Base-by-base conservation (phyloP, 2,329 filamentous ascomycete genomes). In the Chaetomium strumarium region DNA sequence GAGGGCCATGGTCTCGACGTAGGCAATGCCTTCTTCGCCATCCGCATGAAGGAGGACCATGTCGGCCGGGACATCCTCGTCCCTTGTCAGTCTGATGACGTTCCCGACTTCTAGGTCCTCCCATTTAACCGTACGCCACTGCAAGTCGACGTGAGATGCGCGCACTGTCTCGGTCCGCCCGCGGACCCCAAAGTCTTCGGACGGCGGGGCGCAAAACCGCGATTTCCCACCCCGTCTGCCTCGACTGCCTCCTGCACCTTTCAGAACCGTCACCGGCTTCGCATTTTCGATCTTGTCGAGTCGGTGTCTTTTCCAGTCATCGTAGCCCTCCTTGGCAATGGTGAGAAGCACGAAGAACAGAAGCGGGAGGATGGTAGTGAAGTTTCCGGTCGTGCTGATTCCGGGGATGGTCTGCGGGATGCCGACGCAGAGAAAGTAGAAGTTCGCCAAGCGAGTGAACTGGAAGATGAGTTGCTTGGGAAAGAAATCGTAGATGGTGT, bases 391-490 rank as follows among this genome's bases (percentile, higher is more conserved):
- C 1, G 91, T 95, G 68, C 88, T 95, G 44, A 96, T 75, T n/a
- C 87, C 89, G 2, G 91, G 91, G 63, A 96, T 89, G 79, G 95
- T 85, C 67, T 96, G 91, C 54, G 96, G 70, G 56, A 93, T 86
- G 48, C 88, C 88, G 59, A 96, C 85, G 53, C 90, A 78, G 31
- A 97, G 75, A 67, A 97, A 96, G 70, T 96, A 96, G 63, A 95
- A 95, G 71, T 97, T 96, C 60, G 90, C 90, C 41, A 96, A 75
- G 67, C 96, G 95, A 56, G 88, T 92, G 64, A 96, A 95, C 66
- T 97, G 92, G 48, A 90, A 93, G 51, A 92, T 78, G 8, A 97
- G 73, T 67, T 96, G 92, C 55, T 88, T 86, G 0, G 91, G 91
- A 12, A 96, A 64, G 63, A 97, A 97, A 65, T 90, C 88, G 81